phyloP scores from a whole-genome alignment of 495 filamentous ascomycete genomes.

The Penicillium samsonianum region DNA sequence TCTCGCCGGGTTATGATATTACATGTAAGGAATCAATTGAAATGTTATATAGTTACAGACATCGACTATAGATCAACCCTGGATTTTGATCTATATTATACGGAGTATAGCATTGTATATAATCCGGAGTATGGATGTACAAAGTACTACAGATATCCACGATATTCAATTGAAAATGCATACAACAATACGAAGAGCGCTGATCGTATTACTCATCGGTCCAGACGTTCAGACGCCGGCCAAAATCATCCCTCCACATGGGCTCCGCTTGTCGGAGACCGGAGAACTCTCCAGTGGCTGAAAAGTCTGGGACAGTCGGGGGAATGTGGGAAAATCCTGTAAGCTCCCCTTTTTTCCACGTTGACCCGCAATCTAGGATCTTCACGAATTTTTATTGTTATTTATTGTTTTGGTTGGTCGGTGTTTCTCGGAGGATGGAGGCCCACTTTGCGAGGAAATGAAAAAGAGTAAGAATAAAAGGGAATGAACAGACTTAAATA shows the following conservation, averaged over 20 bases:
- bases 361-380: conserved; percentile 7
- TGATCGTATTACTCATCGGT: conserved; percentile 1
- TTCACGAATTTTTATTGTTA: background rate
- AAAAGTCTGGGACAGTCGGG: conserved; percentile 5
- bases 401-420: background rate
- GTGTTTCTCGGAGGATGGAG: conserved; percentile 2
- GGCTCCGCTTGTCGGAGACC: conserved; percentile 8
- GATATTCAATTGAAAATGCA: too few relatives aligned
- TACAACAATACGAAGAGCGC: too few relatives aligned
- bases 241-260: background rate
- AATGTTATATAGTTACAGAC: too few relatives aligned
- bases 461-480: background rate
- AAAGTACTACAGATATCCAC: too few relatives aligned
- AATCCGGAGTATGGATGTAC: too few relatives aligned
- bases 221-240: background rate
- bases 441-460: background rate
- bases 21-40: background rate
- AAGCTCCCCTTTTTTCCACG: background rate
- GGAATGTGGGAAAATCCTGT: conserved; percentile 11
- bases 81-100: too few relatives aligned
- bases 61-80: too few relatives aligned
- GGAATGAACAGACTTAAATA: too few relatives aligned
- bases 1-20: background rate
- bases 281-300: conserved; percentile 8
- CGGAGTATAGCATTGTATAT: too few relatives aligned